Percentiles rank a stretch among this genome's conserved stretches.
Conservation (phyloP, 768 basidiomycete species). For the Suillus occidentalis region DNA sequence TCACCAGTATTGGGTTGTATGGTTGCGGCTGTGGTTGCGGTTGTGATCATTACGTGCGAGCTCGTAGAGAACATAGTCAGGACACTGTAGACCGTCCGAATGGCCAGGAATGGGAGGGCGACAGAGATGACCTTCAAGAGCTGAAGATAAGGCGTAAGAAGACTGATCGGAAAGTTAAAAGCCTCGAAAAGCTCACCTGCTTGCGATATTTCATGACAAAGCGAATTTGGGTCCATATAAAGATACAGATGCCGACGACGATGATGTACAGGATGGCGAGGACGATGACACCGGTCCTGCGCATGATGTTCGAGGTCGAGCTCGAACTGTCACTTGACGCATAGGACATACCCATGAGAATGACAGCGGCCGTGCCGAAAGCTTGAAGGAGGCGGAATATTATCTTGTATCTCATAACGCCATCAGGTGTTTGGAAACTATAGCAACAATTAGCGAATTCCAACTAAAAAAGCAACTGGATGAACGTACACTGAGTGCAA, state of each 20-base stretch:
- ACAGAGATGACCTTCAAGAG: conserved; percentile 53
- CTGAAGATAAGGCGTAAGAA: conserved; percentile 33
- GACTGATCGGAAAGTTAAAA: conserved; percentile 5
- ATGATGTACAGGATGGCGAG: conserved; percentile 41
- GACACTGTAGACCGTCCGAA: conserved; percentile 44
- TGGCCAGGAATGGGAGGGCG: conserved; percentile 61
- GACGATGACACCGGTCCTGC: conserved; percentile 35
- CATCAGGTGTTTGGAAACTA: conserved; percentile 31
- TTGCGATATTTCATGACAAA: conserved; percentile 25
- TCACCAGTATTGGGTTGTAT: conserved; percentile 13
- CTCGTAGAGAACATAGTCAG: conserved; percentile 49
- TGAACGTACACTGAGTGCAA: conserved; percentile 35
- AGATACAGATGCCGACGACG: conserved; percentile 42
- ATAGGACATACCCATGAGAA: conserved; percentile 33
- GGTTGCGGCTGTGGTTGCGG: conserved; percentile 22
- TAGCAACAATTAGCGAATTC: conserved; percentile 6
- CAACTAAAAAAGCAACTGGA: background rate
- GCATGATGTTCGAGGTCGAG: conserved; percentile 26
- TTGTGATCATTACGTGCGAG: conserved; percentile 34
- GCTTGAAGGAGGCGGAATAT: conserved; percentile 31
- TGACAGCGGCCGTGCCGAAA: conserved; percentile 27
- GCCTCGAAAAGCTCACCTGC: conserved; percentile 32
- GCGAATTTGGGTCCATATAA: conserved; percentile 54
- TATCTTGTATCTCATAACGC: conserved; percentile 10
- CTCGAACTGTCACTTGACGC: conserved; percentile 16